phyloP scores from a whole-genome alignment of 2,329 filamentous ascomycete genomes.

The Pseudocercospora crystallina region DNA sequence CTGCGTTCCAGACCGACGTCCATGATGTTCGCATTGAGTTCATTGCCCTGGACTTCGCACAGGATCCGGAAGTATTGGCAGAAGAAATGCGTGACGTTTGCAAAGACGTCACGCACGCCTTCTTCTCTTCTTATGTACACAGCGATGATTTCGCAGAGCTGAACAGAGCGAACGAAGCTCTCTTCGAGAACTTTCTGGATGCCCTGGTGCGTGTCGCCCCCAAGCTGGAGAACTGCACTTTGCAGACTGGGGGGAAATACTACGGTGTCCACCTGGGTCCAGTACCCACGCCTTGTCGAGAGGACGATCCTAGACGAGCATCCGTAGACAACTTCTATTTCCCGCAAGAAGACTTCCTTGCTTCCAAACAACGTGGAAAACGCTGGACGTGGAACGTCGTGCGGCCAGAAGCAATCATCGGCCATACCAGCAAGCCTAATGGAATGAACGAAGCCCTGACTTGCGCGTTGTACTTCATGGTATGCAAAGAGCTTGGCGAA shows the following conservation, averaged over 20 bases:
- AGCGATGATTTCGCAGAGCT: slow-evolving; percentile 32
- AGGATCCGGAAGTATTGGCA: slow-evolving; percentile 15
- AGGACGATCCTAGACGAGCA: slow-evolving; percentile 10
- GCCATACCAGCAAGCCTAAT: slow-evolving; percentile 32
- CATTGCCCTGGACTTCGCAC: slow-evolving; percentile 34
- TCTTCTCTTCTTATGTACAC: slow-evolving; percentile 38
- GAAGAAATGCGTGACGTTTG: slow-evolving; percentile 24
- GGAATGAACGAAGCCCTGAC: slow-evolving; percentile 44
- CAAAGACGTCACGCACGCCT: slow-evolving; percentile 36
- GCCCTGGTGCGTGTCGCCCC: slow-evolving; percentile 27
- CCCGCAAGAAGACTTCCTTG: slow-evolving; percentile 20
- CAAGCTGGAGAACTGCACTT: slow-evolving; percentile 27
- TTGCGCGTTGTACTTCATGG: slow-evolving; percentile 43
- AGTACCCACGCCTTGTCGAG: slow-evolving; percentile 11
- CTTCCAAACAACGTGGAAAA: slow-evolving; percentile 27
- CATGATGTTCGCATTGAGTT: slow-evolving; percentile 35
- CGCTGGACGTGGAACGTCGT: slow-evolving; percentile 34
- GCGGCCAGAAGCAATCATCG: slow-evolving; percentile 32
- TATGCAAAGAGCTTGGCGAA: slow-evolving; percentile 37
- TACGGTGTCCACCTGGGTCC: slow-evolving; percentile 16
- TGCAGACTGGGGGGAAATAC: slow-evolving; percentile 20
- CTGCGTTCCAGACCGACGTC: slow-evolving; percentile 24
- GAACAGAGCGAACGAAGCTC: slow-evolving; percentile 28
- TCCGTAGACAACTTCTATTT: slow-evolving; percentile 17
- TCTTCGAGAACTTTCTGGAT: slow-evolving; percentile 38